Conservation (phyloP, 768 basidiomycete genomes). For the Boletus insuetus region DNA sequence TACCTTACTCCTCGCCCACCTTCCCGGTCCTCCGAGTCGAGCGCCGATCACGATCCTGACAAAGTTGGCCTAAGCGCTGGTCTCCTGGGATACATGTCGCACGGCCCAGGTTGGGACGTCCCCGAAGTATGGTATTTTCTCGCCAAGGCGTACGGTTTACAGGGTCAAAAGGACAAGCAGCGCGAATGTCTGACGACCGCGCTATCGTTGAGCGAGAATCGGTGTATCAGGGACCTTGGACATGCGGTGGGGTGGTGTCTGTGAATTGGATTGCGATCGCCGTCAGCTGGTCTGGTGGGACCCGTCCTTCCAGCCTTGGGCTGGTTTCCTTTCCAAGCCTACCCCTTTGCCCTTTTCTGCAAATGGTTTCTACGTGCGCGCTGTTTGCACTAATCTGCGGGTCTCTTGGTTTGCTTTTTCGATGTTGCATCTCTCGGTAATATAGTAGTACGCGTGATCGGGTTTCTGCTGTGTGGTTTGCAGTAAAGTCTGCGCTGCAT, state of each 20-base stretch:
- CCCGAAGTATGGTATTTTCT: constrained; percentile 96
- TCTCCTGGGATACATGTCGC: constrained; percentile 71
- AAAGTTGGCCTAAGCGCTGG: constrained; percentile 82
- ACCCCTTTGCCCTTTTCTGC: no score
- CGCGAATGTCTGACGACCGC: constrained; percentile 74
- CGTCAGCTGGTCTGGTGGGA: background rate
- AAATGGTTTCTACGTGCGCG: no score
- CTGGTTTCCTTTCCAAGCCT: no score
- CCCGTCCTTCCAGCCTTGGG: no score
- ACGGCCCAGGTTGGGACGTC: constrained; percentile 83
- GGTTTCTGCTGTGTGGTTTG: no score
- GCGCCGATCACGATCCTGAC: constrained; percentile 30
- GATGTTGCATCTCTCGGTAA: background rate
- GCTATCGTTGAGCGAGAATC: constrained; percentile 56
- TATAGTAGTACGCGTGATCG: background rate
- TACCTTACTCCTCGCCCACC: constrained; percentile 50
- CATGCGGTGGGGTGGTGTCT: constrained; percentile 69
- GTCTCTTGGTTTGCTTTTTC: background rate
- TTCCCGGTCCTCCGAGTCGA: constrained; percentile 11
- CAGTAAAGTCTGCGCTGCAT: no score
- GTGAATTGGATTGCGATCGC: constrained; percentile 17
- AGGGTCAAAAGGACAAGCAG: constrained; percentile 68
- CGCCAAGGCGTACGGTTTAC: constrained; percentile 74
- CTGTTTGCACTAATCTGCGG: background rate
- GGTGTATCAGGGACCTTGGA: constrained; percentile 63